Evolutionary conservation across 2,329 filamentous ascomycete species (phyloP), one percentile per base, ranked within the genome.

Genomic region (Aspergillus sp.): DNA sequence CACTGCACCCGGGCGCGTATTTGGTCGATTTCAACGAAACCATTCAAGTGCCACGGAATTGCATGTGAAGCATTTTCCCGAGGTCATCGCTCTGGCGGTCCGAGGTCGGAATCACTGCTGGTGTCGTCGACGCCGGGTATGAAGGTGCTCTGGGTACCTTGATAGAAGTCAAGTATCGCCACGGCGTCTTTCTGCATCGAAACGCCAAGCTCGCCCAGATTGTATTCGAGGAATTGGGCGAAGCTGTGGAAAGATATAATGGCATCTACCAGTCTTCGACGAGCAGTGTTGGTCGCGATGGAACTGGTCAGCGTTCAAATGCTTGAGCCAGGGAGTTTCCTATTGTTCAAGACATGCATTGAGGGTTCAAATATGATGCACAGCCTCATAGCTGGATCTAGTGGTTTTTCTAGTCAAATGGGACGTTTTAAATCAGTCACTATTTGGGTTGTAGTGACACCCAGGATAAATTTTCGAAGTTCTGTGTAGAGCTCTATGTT

Each of bases 51-150:
- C 74, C 73, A 11, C 62, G 64, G 0, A 60, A 74, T 55, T 60
- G 62, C 49, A 76, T 76, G 74, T 74, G 64, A 0, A 64, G 65
- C 35, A 51, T 77, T 3, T 73, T 73, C 10, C 60, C 66, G 1
- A 57, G 75, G 20, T 70, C 65, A 11, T 76, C 73, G 2, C 59
- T 77, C 2, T 77, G 66, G 54, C 59, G 74, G 2, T 75, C 71
- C 11, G 73, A 75, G 0, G 70, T 67, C 0, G 42, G 60, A 1
- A 49, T 77, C 13, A 56, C 49, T 32, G 71, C 73, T 9, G 74
- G 74, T 1, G 72, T 76, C 3, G 64, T 76, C 43, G 74, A 77
- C 56, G 65, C 65, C 19, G 75, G 74, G 3, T 77, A 77, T 54
- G 59, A 71, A 33, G 75, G 75, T 17, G 68, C 68, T 3, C 49